These are phyloP conservation scores for Passalora sequoiae DNA, from an alignment of 2,329 filamentous ascomycete species.

Conservation along the genomic window DNA sequence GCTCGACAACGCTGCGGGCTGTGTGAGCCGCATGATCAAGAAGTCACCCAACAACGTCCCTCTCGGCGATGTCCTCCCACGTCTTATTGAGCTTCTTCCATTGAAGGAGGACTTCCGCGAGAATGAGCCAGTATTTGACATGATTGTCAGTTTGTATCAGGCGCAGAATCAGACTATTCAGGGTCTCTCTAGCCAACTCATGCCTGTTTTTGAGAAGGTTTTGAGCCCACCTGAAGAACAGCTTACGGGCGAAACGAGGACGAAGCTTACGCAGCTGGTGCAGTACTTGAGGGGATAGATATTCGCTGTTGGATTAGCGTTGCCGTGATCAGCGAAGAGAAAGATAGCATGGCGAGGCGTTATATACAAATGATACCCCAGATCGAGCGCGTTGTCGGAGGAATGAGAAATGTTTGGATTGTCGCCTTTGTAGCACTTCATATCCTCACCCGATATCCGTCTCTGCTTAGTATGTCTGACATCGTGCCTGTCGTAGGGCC, in stretches of 20 bases:
- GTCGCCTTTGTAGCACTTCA: too few species aligned
- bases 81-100: constrained; percentile 71
- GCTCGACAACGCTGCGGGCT: constrained; percentile 89
- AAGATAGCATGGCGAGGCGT: constrained; percentile 2
- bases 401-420: too few species aligned
- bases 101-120: constrained; percentile 93
- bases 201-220: constrained; percentile 68
- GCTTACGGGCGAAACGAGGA: constrained; percentile 65
- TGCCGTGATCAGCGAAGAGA: not conserved
- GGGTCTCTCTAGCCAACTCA: constrained; percentile 62
- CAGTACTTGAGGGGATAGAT: constrained; percentile 33
- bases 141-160: constrained; percentile 80
- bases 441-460: too few species aligned
- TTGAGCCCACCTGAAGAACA: constrained; percentile 68
- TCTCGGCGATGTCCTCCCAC: constrained; percentile 73
- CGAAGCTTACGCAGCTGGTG: constrained; percentile 61
- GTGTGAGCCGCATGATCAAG: constrained; percentile 85
- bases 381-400: too few species aligned
- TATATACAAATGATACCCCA: constrained; percentile 3
- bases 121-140: constrained; percentile 88
- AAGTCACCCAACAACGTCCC: constrained; percentile 80
- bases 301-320: not conserved
- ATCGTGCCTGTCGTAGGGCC: too few species aligned
- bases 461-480: too few species aligned
- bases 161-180: constrained; percentile 64